Percentiles rank a stretch among this genome's conserved stretches.
These are phyloP conservation scores for Parathielavia appendiculata DNA, from an alignment of 495 filamentous ascomycete species.

Conservation along the genomic window DNA sequence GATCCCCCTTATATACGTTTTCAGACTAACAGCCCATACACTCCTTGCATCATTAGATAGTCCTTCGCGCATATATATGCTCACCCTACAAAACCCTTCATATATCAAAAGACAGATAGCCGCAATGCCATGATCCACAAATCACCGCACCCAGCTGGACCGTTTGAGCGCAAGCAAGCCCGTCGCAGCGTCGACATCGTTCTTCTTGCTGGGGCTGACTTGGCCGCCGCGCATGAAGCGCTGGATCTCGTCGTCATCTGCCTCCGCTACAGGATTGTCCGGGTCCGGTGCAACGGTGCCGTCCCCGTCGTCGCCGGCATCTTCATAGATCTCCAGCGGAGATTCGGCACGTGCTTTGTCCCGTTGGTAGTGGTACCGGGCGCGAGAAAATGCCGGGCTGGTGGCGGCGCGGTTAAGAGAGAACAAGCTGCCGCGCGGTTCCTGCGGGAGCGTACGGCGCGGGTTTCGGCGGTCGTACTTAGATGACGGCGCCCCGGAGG, in stretches of 20 bases:
- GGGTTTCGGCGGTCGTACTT: conserved; percentile 26
- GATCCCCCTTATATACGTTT: no score
- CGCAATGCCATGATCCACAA: no score
- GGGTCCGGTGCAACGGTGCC: background rate
- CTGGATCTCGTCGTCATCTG: conserved; percentile 51
- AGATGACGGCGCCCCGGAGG: conserved; percentile 7
- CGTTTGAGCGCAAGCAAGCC: conserved; percentile 63
- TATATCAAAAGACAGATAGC: no score
- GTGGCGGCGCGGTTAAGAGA: conserved; percentile 34
- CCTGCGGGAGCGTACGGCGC: conserved; percentile 30
- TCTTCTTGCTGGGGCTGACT: conserved; percentile 54
- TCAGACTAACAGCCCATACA: no score
- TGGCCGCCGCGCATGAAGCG: conserved; percentile 58
- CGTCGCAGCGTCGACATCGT: conserved; percentile 73
- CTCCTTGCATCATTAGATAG: no score
- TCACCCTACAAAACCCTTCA: no score
- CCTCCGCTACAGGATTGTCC: background rate
- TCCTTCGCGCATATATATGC: no score
- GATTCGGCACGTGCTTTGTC: conserved; percentile 13
- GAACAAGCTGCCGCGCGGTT: conserved; percentile 25
- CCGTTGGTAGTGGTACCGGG: background rate
- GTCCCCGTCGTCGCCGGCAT: background rate
- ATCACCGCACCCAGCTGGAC: no score
- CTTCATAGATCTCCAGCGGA: conserved; percentile 40
- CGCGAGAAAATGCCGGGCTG: conserved; percentile 19